phyloP scores from a whole-genome alignment of 73 alveolate genomes.

The Paramecium tetraurelia region DNA sequence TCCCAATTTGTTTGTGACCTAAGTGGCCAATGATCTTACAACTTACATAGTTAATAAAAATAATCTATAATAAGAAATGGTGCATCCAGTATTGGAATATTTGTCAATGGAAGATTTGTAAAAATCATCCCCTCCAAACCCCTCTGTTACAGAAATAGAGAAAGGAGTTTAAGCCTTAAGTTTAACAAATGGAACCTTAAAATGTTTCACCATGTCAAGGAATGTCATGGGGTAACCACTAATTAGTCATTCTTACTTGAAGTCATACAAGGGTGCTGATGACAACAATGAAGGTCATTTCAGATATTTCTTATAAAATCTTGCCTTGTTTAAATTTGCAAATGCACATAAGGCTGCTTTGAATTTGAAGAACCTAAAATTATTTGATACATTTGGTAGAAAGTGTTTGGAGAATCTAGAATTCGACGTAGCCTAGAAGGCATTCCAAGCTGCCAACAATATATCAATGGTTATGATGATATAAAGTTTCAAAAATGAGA shows the following conservation, averaged over 20 bases:
- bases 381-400: slow-evolving; percentile 90
- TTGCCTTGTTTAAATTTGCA: slow-evolving; percentile 78
- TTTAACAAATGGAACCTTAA: slow-evolving; percentile 80
- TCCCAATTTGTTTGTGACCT: slow-evolving; percentile 87
- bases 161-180: slow-evolving; percentile 85
- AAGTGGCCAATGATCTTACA: slow-evolving; percentile 70
- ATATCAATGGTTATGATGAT: slow-evolving; percentile 92
- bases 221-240: slow-evolving; percentile 82
- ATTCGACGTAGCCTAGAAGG: slow-evolving; percentile 88
- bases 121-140: slow-evolving; percentile 66
- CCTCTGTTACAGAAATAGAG: slow-evolving; percentile 61
- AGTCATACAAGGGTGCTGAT: slow-evolving; percentile 85
- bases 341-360: slow-evolving; percentile 82
- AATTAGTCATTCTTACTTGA: slow-evolving; percentile 85
- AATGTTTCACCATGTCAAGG: slow-evolving; percentile 70
- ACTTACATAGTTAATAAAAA: slow-evolving; percentile 79
- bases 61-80: slow-evolving; percentile 85
- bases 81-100: slow-evolving; percentile 76
- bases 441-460: slow-evolving; percentile 85
- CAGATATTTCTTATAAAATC: slow-evolving; percentile 90
- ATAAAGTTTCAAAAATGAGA: slow-evolving; percentile 82
- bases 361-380: slow-evolving; percentile 68
- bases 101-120: slow-evolving; percentile 81
- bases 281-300: slow-evolving; percentile 96
- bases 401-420: slow-evolving; percentile 88